Base-by-base conservation (phyloP, 75 land plant species). In the Adiantum capillusveneris region DNA sequence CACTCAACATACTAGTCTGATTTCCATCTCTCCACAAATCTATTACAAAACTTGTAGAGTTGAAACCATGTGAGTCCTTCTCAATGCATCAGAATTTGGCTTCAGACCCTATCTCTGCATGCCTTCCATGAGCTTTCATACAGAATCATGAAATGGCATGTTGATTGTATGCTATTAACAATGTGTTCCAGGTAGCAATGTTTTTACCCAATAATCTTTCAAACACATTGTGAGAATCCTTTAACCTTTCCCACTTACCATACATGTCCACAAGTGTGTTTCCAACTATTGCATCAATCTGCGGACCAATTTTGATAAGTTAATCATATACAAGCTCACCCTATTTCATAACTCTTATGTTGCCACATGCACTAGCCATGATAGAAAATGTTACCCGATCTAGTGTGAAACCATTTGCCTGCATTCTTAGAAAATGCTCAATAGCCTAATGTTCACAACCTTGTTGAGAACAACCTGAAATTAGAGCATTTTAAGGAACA, bases 141-240 rank as follows among this genome's bases (percentile, higher is more conserved):
- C 68, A 11, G 11, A 21, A 0, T 27, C 13, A 29, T 46, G 26
- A 17, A 36, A 31, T 7, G n/a, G 68, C 69, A 37, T 44, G 34
- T 34, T 25, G 22, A 20, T 58, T 52, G 67, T 77, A 81, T 13
- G 49, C 70, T 3, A 48, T 44, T 9, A 78, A 63, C 25, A 75
- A 27, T 25, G 72, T 62, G 60, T 65, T 65, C 71, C 72, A 80
- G 11, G 79, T 62, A 11, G 62, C 39, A 44, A 80, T 48, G 44
- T 65, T 17, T 26, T 62, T 70, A 18, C 6, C 19, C 16, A 37
- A 13, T 46, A 66, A 34, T 46, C 26, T 44, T 6, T 61, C 37
- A 24, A 60, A 63, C 37, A 66, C 67, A 26, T 60, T 31, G 17
- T 29, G 19, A 12, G 66, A 56, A 26, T 42, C 48, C 0, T 28